A percentile compares a stretch with the other conserved stretches of the same genome.
phyloP scores from a whole-genome alignment of 2,329 filamentous ascomycete genomes.

The Clonostachys rhizophaga region DNA sequence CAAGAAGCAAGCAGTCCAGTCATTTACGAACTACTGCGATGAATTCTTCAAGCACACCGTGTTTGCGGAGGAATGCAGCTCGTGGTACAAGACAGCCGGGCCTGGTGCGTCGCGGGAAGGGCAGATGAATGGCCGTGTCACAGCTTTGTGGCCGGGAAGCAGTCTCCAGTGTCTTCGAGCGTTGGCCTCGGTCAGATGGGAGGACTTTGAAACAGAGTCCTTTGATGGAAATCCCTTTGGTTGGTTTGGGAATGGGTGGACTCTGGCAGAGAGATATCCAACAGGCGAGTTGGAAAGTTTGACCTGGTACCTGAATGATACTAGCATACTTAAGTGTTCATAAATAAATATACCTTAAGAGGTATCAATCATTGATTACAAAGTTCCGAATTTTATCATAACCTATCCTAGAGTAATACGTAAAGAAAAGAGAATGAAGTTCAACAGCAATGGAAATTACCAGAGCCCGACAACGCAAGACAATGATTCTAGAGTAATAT shows the following conservation, averaged over 20 bases:
- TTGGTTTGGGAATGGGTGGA: conserved; percentile 2
- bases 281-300: neutral
- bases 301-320: neutral
- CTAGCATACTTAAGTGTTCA: neutral
- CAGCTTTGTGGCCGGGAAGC: conserved; percentile 38
- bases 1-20: conserved; percentile 33
- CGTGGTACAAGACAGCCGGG: conserved; percentile 45
- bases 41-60: conserved; percentile 43
- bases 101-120: neutral
- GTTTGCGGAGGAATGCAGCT: conserved; percentile 41
- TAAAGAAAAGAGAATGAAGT: too few relatives aligned
- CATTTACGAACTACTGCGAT: conserved; percentile 39
- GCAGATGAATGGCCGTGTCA: conserved; percentile 21
- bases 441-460: too few relatives aligned
- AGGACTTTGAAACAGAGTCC: conserved; percentile 25
- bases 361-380: too few relatives aligned
- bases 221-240: conserved; percentile 4
- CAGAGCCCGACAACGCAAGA: too few relatives aligned
- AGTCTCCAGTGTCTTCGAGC: conserved; percentile 36
- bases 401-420: too few relatives aligned
- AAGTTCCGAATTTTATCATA: too few relatives aligned
- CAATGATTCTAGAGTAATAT: too few relatives aligned
- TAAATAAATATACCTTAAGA: too few relatives aligned
- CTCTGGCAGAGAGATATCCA: neutral
- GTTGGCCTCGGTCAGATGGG: conserved; percentile 35